A percentile compares a stretch with the other conserved stretches of the same genome.
These are phyloP conservation scores for Trifolium pratense DNA, from an alignment of 306 rosid genomes.

Conservation along the genomic window DNA sequence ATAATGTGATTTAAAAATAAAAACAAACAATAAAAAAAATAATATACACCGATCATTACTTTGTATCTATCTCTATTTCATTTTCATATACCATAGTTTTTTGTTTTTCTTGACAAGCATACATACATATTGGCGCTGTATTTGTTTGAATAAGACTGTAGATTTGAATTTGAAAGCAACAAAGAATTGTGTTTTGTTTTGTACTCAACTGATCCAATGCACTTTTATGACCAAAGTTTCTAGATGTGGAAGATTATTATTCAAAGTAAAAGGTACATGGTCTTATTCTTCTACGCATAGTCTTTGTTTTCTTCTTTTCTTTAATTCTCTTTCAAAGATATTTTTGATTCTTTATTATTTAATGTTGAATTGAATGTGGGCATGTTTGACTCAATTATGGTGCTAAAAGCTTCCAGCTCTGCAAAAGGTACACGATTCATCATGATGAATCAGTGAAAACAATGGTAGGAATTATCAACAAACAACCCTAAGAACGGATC, in stretches of 20 bases:
- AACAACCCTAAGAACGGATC: too few species aligned
- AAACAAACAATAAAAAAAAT: too few species aligned
- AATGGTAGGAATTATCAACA: neutral
- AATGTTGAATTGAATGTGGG: conserved; percentile 2
- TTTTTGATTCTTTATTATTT: conserved; percentile 5
- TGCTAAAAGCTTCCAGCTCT: neutral
- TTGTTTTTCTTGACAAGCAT: too few species aligned
- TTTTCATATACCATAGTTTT: too few species aligned
- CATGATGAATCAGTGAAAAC: too few species aligned
- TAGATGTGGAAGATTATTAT: conserved; percentile 13
- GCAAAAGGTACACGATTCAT: neutral
- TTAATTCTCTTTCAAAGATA: neutral
- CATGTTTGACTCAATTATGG: conserved; percentile 13
- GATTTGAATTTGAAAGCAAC: neutral
- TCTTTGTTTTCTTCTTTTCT: conserved; percentile 21
- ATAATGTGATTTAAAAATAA: too few species aligned
- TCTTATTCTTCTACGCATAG: conserved; percentile 2
- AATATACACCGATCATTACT: too few species aligned
- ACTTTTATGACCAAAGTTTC: conserved; percentile 31
- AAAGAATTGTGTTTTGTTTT: neutral
- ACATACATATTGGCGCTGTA: neutral
- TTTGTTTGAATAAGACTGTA: neutral
- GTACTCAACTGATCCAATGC: conserved; percentile 12
- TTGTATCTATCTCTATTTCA: too few species aligned
- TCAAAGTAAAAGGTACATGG: conserved; percentile 30